Base-by-base conservation (phyloP, 208 protist species). In the Leishmania arabica region DNA sequence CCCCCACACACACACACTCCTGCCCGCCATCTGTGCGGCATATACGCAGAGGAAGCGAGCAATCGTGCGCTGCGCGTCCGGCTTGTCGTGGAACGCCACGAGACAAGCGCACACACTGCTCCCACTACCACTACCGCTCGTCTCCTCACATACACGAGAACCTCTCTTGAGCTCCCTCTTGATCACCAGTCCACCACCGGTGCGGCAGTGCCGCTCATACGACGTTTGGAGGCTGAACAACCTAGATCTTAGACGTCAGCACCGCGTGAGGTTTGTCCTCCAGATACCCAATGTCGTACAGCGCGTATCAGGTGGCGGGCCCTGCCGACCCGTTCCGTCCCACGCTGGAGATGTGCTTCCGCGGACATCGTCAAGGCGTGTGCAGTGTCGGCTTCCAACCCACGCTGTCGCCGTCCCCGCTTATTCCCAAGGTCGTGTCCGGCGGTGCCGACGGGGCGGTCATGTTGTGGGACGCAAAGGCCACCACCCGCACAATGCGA, bases 391-490 rank as follows among this genome's bases (percentile, higher is more conserved):
- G 66, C n/a, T 92, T 96, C 65, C 88, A 91, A 73, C 86, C 84
- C 13, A 68, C 79, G 0, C 40, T 27, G 8, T 65, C 78, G 9
- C 31, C 74, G 19, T 58, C 79, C 4, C 17, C 42, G n/a, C 37
- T 78, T 6, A 80, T 84, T 3, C 92, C 95, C 17, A 78, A 85
- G 37, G 74, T 93, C n/a, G 78, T 95, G 47, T 97, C 95, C 8
- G 89, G 86, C 24, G 87, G 89, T 15, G 87, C 89, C 11, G 97
- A 98, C 80, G 91, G 90, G n/a, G 83, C 82, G 21, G 85, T 98
- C 1, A 95, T 97, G 68, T n/a, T 98, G 60, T 98, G 97, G 95
- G 93, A 95, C 80, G 77, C 88, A 7, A 88, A 88, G 62, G 73
- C 90, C 40, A 95, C 88, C 5, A 85, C 90, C 1, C 90, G 96